phyloP scores from a whole-genome alignment of 2,329 filamentous ascomycete species.

The Colletotrichum gloeosporioides region DNA sequence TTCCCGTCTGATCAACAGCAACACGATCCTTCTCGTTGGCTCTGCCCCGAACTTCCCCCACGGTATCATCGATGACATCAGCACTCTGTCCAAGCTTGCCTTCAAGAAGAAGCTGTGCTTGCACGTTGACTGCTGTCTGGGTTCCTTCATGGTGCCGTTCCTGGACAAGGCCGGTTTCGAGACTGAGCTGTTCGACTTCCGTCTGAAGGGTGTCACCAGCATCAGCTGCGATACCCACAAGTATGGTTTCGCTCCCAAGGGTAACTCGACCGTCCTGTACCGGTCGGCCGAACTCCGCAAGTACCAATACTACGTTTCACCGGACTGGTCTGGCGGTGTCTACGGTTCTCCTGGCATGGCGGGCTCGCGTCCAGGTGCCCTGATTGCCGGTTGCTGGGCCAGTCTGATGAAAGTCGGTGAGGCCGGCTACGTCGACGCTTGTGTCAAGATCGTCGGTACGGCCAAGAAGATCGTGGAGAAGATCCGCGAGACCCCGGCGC shows the following conservation, averaged over 20 bases:
- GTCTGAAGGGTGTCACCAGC: constrained; percentile 89
- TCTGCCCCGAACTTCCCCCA: constrained; percentile 98
- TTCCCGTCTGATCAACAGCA: constrained; percentile 86
- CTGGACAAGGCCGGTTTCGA: constrained; percentile 94
- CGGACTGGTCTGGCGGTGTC: constrained; percentile 94
- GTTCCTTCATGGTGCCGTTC: constrained; percentile 92
- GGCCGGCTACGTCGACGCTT: constrained; percentile 84
- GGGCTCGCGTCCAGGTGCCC: constrained; percentile 87
- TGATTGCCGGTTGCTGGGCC: constrained; percentile 97
- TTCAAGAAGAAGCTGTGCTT: constrained; percentile 80
- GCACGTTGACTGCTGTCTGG: constrained; percentile 97
- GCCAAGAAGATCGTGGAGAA: constrained; percentile 82
- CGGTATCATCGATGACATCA: constrained; percentile 96
- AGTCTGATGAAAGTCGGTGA: constrained; percentile 89
- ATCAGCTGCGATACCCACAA: constrained; percentile 99
- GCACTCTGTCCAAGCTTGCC: constrained; percentile 82
- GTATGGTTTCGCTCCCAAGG: constrained; percentile 98
- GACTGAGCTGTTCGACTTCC: constrained; percentile 88
- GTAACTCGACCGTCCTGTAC: constrained; percentile 93
- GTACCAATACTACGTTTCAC: constrained; percentile 96
- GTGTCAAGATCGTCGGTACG: constrained; percentile 85
- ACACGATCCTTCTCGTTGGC: constrained; percentile 92
- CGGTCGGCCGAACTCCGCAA: constrained; percentile 77
- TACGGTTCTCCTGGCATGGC: constrained; percentile 94
- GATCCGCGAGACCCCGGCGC: constrained; percentile 70